Percentiles rank a stretch among this genome's conserved stretches.
These are phyloP conservation scores for Mucor lusitanicus DNA, from an alignment of 371 early-diverging fungal genomes.

Conservation along the genomic window DNA sequence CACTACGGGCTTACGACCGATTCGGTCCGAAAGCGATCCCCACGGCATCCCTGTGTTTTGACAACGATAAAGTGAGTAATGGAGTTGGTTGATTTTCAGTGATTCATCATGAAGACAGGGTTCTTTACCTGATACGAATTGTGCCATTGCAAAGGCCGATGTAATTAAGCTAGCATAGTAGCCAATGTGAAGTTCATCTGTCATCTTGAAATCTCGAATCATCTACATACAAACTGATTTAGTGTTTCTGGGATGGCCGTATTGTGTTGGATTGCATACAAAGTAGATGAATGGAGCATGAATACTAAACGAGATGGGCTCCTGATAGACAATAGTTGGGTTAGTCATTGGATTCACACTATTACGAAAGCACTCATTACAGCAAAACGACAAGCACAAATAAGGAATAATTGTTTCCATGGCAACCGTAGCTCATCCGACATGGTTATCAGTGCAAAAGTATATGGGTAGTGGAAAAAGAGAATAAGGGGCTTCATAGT, in stretches of 20 bases:
- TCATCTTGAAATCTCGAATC: constrained; percentile 62
- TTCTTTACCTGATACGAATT: constrained; percentile 53
- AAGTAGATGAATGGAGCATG: constrained; percentile 59
- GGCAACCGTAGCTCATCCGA: constrained; percentile 45
- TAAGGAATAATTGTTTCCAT: constrained; percentile 53
- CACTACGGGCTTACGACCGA: constrained; percentile 73
- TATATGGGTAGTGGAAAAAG: background rate
- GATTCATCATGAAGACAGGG: background rate
- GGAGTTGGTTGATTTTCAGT: background rate
- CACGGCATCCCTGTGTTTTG: constrained; percentile 46
- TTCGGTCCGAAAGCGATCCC: constrained; percentile 69
- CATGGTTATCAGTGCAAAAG: background rate
- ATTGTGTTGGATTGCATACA: constrained; percentile 12
- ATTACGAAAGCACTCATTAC: constrained; percentile 10
- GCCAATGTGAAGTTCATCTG: constrained; percentile 56
- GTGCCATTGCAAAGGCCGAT: constrained; percentile 64
- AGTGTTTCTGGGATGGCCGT: constrained; percentile 11
- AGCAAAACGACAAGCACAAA: constrained; percentile 52
- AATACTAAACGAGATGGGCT: constrained; percentile 64
- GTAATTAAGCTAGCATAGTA: constrained; percentile 69
- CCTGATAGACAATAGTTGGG: constrained; percentile 35
- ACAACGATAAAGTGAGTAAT: background rate
- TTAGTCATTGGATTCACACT: background rate
- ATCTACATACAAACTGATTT: constrained; percentile 32
- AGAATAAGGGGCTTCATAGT: background rate